Evolutionary conservation across 805 yeast species (phyloP), one percentile per base, ranked within the genome.

Genomic region (Peterozyma xylosa): DNA sequence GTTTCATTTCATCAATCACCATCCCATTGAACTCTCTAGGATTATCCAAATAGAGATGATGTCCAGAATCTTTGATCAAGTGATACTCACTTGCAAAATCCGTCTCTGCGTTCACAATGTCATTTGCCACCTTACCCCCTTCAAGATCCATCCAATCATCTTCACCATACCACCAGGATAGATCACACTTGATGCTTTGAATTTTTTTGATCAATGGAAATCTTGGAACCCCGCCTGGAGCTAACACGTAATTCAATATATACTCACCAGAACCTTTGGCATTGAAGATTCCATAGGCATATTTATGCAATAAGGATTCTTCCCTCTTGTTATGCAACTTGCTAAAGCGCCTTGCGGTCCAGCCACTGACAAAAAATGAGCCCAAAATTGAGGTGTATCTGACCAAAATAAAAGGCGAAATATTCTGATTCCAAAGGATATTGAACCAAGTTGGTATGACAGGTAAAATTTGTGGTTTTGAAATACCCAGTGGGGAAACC

Each of bases 181-280:
- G 67, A 35, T 84, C 78, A 54, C 86, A 78, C 5, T 72, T 64
- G 9, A 82, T 60, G 17, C 70, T 63, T 30, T 73, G 62, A 11
- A 83, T 68, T 16, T 85, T 60, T 37, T 68, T 63, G 3, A 70
- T 60, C 42, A 91, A 65, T 1, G 98, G 95, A 53, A 74, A 66
- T 48, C 96, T 69, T 1, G 97, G 95, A 40, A 78, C 77, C 0
- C 96, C 98, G 3, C 98, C 99, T 6, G 96, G 95, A 0, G 87
- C 90, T 18, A 91, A 65, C 15, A 89, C 68, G 56, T 83, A 85
- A 51, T 87, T 85, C 50, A 93, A 67, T 70, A 91, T 81, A 59
- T 91, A 91, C 63, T 91, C 99, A 6, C 98, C 98, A 0, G 95
- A 86, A 0, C 99, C 99, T 3, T 71, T 76, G 7, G 86, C 82